phyloP scores from a whole-genome alignment of 1,284 basidiomycete genomes.

The Ceratobasidium sp. region DNA sequence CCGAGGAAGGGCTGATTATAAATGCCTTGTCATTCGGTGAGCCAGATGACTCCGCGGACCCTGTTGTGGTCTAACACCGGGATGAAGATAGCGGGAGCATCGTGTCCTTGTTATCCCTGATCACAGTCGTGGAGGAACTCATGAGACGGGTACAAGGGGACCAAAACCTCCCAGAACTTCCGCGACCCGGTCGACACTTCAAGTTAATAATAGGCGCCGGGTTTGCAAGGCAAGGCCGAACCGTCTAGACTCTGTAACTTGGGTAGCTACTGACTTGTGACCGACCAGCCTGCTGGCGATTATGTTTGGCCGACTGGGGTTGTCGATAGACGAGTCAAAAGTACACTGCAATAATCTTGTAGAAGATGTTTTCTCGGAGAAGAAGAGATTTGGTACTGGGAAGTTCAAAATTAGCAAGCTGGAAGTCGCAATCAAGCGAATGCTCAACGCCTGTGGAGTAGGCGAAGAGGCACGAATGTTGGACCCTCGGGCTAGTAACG shows the following conservation, averaged over 20 bases:
- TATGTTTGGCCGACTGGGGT: constrained; percentile 53
- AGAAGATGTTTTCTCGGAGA: constrained; percentile 24
- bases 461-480: not conserved
- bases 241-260: not conserved
- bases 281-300: constrained; percentile 52
- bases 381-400: not conserved
- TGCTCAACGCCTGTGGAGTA: not conserved
- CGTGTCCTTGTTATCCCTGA: constrained; percentile 21
- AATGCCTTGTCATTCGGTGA: constrained; percentile 1
- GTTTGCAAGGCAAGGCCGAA: constrained; percentile 1
- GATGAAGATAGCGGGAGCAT: constrained; percentile 28
- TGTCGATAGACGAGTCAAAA: constrained; percentile 51
- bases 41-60: not conserved
- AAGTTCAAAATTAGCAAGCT: not conserved
- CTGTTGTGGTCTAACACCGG: not conserved
- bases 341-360: constrained; percentile 13
- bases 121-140: constrained; percentile 39
- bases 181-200: constrained; percentile 47
- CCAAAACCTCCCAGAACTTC: not conserved
- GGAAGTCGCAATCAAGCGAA: constrained; percentile 4
- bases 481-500: not conserved
- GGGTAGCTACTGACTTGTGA: not conserved
- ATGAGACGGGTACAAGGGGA: constrained; percentile 30
- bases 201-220: constrained; percentile 18
- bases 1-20: not conserved